Conservation (phyloP, 257 asterid species). For the Solanum pennellii region DNA sequence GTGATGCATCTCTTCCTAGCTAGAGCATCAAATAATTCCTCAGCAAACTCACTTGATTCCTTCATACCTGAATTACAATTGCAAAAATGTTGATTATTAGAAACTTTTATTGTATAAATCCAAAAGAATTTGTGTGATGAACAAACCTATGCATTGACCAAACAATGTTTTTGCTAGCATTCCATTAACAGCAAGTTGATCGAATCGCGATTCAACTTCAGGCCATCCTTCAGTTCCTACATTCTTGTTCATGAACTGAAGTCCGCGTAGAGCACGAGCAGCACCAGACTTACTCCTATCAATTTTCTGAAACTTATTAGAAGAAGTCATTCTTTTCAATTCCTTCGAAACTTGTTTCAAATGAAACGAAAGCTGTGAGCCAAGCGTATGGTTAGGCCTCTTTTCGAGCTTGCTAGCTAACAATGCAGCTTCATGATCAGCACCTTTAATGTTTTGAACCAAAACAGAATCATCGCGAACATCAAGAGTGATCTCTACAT, state of each 20-base stretch:
- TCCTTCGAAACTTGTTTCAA: neutral
- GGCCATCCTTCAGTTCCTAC: slow-evolving; percentile 4
- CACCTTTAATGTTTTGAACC: slow-evolving; percentile 1
- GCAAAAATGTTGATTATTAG: neutral
- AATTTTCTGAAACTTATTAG: neutral
- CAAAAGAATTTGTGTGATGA: neutral
- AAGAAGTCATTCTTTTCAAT: neutral
- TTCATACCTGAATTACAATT: neutral
- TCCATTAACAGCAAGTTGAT: neutral
- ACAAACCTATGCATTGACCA: slow-evolving; percentile 6
- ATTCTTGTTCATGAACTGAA: slow-evolving; percentile 1
- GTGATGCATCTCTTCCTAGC: slow-evolving; percentile 7
- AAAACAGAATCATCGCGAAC: neutral
- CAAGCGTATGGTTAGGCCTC: neutral
- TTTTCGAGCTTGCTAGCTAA: slow-evolving; percentile 2
- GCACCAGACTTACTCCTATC: slow-evolving; percentile 5
- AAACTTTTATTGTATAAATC: neutral
- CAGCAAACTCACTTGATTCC: slow-evolving; percentile 5
- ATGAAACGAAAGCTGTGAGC: neutral
- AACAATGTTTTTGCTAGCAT: neutral
- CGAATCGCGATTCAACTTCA: neutral
- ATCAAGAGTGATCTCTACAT: slow-evolving; percentile 3
- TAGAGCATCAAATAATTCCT: slow-evolving; percentile 14
- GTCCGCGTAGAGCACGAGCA: slow-evolving; percentile 1
- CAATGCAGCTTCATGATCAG: neutral